These are phyloP conservation scores for Exserohilum turcica DNA, from an alignment of 2,329 filamentous ascomycete species.

Conservation along the genomic window DNA sequence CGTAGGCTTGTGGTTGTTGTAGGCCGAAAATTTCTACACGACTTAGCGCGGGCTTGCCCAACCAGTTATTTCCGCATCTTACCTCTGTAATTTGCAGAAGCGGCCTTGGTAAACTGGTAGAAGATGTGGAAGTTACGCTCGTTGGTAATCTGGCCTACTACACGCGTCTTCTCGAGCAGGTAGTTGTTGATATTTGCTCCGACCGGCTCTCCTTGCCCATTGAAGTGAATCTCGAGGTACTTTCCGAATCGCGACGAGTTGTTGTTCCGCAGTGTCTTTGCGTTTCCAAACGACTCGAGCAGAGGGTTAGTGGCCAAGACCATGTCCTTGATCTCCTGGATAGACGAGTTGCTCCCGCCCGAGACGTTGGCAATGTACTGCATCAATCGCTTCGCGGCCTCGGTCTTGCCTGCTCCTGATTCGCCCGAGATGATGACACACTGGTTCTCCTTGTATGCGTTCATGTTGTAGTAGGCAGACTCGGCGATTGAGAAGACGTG, in stretches of 20 bases:
- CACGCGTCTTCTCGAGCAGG: slow-evolving; percentile 90
- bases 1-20: slow-evolving; percentile 88
- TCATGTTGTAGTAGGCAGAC: slow-evolving; percentile 99
- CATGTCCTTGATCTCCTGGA: slow-evolving; percentile 99
- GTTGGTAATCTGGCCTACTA: slow-evolving; percentile 91
- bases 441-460: slow-evolving; percentile 98
- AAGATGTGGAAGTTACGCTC: slow-evolving; percentile 99
- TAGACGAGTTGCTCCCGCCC: slow-evolving; percentile 79
- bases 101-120: slow-evolving; percentile 97
- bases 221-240: slow-evolving; percentile 97
- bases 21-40: slow-evolving; percentile 76
- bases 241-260: slow-evolving; percentile 99
- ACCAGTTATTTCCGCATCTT: slow-evolving; percentile 15
- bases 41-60: slow-evolving; percentile 17
- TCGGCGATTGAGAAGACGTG: slow-evolving; percentile 98
- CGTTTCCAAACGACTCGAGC: slow-evolving; percentile 96
- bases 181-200: slow-evolving; percentile 99
- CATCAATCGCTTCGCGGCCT: slow-evolving; percentile 98
- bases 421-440: slow-evolving; percentile 99
- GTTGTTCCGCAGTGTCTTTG: slow-evolving; percentile 97
- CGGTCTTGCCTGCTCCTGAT: slow-evolving; percentile 96
- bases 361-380: slow-evolving; percentile 99
- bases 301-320: slow-evolving; percentile 96
- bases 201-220: slow-evolving; percentile 84
- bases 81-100: slow-evolving; percentile 79